Evolutionary conservation across 495 filamentous ascomycete species (phyloP).

Genomic region (Penicillium nucicola): DNA sequence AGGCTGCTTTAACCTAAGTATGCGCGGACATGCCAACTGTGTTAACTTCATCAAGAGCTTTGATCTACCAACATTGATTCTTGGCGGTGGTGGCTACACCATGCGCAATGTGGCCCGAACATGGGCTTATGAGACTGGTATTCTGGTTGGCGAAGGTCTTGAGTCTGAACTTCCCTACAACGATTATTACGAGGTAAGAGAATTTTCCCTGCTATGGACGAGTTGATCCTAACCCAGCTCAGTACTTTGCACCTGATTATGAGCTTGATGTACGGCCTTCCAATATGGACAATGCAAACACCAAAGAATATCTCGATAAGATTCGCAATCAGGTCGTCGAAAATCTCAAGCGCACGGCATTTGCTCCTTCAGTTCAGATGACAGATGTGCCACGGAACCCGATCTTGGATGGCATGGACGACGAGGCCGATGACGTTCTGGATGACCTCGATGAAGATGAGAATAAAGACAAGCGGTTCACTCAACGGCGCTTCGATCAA

Average conservation of each 20-base stretch:
- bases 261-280: constrained; percentile 91
- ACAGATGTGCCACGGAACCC: constrained; percentile 84
- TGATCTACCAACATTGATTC: constrained; percentile 81
- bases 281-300: constrained; percentile 99
- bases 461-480: constrained; percentile 79
- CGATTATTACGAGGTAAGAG: constrained; percentile 91
- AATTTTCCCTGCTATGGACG: not conserved
- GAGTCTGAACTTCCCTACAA: constrained; percentile 86
- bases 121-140: constrained; percentile 95
- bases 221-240: constrained; percentile 10
- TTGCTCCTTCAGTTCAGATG: constrained; percentile 92
- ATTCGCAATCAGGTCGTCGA: constrained; percentile 90
- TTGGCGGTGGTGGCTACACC: constrained; percentile 96
- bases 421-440: constrained; percentile 84
- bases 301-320: constrained; percentile 89
- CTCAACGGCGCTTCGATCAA: constrained; percentile 81
- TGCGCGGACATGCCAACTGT: constrained; percentile 96
- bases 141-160: constrained; percentile 79
- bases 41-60: constrained; percentile 94
- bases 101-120: constrained; percentile 98
- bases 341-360: constrained; percentile 84
- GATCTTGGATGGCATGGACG: constrained; percentile 61
- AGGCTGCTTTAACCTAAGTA: constrained; percentile 97
- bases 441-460: constrained; percentile 90
- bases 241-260: constrained; percentile 98